Base-by-base conservation (phyloP, 148 eudicot genomes). In the Rhododendron molle region DNA sequence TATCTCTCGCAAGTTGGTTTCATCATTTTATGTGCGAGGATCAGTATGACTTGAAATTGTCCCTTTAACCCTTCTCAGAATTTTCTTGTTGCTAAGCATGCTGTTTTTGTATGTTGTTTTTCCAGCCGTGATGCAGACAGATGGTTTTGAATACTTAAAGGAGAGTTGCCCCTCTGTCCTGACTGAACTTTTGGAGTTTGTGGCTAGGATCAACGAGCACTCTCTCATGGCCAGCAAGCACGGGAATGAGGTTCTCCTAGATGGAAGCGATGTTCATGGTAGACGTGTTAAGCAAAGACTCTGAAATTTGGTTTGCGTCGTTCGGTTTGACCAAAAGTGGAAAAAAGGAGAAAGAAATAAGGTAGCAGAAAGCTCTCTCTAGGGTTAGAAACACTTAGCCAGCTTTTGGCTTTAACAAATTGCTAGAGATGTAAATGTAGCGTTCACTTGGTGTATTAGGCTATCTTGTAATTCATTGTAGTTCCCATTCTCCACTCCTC, bases 121-220 rank as follows among this genome's bases (percentile, higher is more conserved):
- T 84, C 54, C 95, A 97, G 98, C 95, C 83, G 99, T 96, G 34
- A 96, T 96, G 99, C 99, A 95, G 87, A 94, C 97, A n/a, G 99
- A 96, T 50, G 99, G 99, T 14, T 96, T 95, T 49, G 96, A 94
- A 40, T 93, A 97, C 91, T 91, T 97, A 83, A 93, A 94, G 83
- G 94, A 89, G 85, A 95, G 99, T 84, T 97, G 97, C 88, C 98
- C 99, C 0, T 60, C 90, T 20, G 92, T 97, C 54, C 89, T 97
- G 72, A 89, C 93, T 30, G 98, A 95, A 81, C 92, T 96, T 28
- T 90, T 96, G 87, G 94, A 92, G 79, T 90, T 88, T 79, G 95
- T 93, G n/a, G 99, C 98, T 1, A 92, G 89, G 87, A 86, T 88
- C 85, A 91, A 80, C 52, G 92, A 97, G 86, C 99, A 97, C 86